These are phyloP conservation scores for Hypoxylon fragiforme DNA, from an alignment of 495 filamentous ascomycete species.

Conservation along the genomic window DNA sequence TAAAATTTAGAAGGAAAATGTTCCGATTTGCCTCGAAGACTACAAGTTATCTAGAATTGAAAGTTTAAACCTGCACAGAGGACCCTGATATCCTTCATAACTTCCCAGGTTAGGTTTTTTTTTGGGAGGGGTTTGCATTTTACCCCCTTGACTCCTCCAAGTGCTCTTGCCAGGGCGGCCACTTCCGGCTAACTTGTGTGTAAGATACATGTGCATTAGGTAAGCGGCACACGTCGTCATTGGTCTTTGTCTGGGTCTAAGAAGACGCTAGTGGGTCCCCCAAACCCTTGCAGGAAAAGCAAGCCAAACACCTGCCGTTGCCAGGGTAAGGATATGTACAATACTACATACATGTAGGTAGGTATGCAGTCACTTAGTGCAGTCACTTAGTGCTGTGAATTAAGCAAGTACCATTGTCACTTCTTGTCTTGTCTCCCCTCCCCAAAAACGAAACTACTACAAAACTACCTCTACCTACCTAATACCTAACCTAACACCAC, in stretches of 20 bases:
- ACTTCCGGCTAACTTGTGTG: constrained; percentile 1
- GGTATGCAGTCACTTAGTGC: no score
- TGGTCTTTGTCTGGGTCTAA: constrained; percentile 13
- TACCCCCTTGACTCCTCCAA: not conserved
- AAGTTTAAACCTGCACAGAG: constrained; percentile 7
- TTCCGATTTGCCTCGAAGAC: constrained; percentile 14
- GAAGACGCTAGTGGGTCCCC: constrained; percentile 12
- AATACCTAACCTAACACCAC: not conserved
- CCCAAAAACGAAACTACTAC: no score
- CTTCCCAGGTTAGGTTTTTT: not conserved
- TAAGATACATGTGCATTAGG: not conserved
- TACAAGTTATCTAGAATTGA: no score
- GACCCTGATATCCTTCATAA: constrained; percentile 17
- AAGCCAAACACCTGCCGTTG: constrained; percentile 10
- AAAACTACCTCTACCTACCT: not conserved
- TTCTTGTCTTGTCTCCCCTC: no score
- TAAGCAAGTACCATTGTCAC: no score
- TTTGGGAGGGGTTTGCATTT: not conserved
- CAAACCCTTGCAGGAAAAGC: constrained; percentile 1
- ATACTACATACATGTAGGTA: no score
- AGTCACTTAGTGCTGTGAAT: no score
- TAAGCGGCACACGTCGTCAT: no score
- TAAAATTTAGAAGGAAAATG: constrained; percentile 6
- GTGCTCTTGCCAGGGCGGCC: constrained; percentile 1
- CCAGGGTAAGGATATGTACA: not conserved